These are phyloP conservation scores for Bertia moriformis DNA, from an alignment of 2,329 filamentous ascomycete species.

Conservation along the genomic window DNA sequence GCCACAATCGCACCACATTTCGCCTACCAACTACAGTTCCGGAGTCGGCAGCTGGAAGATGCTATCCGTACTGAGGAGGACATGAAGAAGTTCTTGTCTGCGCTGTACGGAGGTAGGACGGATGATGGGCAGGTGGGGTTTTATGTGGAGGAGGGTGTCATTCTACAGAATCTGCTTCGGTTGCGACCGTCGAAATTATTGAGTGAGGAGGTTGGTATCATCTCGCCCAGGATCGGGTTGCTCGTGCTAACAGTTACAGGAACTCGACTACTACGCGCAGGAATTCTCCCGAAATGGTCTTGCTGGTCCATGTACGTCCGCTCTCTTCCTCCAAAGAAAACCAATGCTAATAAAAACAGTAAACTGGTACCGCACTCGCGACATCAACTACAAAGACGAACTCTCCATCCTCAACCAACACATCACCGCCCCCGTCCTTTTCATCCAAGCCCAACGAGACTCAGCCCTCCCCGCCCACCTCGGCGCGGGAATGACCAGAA, in stretches of 20 bases:
- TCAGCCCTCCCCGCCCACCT: conserved; percentile 38
- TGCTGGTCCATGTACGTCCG: conserved; percentile 34
- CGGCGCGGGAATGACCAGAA: conserved; percentile 36
- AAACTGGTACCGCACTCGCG: conserved; percentile 44
- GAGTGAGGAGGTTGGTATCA: conserved; percentile 9
- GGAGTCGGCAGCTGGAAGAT: conserved; percentile 33
- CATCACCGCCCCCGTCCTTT: conserved; percentile 33
- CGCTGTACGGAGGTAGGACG: conserved; percentile 36
- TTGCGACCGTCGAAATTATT: conserved; percentile 28
- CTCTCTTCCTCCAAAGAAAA: not conserved
- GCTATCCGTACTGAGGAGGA: conserved; percentile 25
- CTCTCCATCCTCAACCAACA: conserved; percentile 6
- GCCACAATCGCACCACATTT: conserved; percentile 1
- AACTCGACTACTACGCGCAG: conserved; percentile 43
- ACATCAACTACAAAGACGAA: conserved; percentile 46
- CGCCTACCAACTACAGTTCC: conserved; percentile 47
- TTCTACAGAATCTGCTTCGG: conserved; percentile 30
- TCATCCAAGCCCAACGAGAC: conserved; percentile 42
- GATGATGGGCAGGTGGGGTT: conserved; percentile 32
- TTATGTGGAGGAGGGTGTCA: conserved; percentile 31
- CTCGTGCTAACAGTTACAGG: conserved; percentile 24
- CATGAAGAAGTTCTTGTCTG: conserved; percentile 40
- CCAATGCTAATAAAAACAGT: conserved; percentile 1
- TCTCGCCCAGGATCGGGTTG: too few relatives aligned
- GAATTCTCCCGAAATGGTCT: conserved; percentile 41